These are phyloP conservation scores for Chromosphaera perkinsii DNA, from an alignment of 208 protist species.

Conservation along the genomic window DNA sequence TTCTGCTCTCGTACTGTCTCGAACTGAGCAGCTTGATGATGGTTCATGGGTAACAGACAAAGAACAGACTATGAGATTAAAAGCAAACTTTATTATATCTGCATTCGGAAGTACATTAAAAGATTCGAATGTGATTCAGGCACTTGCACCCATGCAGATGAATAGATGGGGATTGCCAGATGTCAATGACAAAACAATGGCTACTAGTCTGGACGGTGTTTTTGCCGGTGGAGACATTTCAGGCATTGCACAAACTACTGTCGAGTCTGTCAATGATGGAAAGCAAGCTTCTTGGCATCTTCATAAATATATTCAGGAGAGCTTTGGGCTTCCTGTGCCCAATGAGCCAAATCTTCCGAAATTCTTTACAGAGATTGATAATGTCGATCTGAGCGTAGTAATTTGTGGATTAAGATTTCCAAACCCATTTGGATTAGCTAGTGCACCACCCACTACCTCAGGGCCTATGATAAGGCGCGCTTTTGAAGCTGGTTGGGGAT, in stretches of 20 bases:
- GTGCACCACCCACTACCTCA: conserved; percentile 63
- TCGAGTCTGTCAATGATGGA: conserved; percentile 80
- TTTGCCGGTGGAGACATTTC: conserved; percentile 72
- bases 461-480: conserved; percentile 54
- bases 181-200: conserved; percentile 47
- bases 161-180: conserved; percentile 55
- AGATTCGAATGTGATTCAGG: conserved; percentile 28
- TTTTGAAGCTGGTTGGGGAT: conserved; percentile 65
- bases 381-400: conserved; percentile 68
- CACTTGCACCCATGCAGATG: conserved; percentile 45
- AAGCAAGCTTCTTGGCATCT: conserved; percentile 75
- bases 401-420: conserved; percentile 70
- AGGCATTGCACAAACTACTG: conserved; percentile 57
- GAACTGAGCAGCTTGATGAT: conserved; percentile 61
- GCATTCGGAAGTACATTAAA: conserved; percentile 66
- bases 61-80: conserved; percentile 65
- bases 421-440: conserved; percentile 78
- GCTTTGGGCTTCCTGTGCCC: conserved; percentile 47
- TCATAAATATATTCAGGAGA: conserved; percentile 64
- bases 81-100: conserved; percentile 72
- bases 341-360: conserved; percentile 56
- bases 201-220: conserved; percentile 39
- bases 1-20: conserved; percentile 62
- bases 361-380: conserved; percentile 70
- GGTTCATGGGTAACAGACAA: conserved; percentile 62